phyloP scores from a whole-genome alignment of 2,329 filamentous ascomycete genomes.

The Verticillium dahliae region DNA sequence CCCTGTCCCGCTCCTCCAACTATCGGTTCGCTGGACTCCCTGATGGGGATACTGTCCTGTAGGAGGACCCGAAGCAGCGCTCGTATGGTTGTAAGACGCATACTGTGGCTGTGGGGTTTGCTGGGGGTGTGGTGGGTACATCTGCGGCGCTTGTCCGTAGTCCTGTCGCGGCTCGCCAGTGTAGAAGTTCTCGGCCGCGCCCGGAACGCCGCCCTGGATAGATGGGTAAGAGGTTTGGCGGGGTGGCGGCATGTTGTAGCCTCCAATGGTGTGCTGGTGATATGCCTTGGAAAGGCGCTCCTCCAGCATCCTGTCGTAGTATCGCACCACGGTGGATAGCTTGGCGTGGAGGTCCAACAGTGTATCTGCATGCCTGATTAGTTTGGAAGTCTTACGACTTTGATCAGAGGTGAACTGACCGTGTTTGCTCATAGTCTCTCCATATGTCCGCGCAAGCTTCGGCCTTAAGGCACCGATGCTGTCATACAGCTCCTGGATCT shows the following conservation, averaged over 20 bases:
- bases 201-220: slow-evolving; percentile 49
- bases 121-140: slow-evolving; percentile 38
- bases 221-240: slow-evolving; percentile 61
- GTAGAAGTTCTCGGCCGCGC: slow-evolving; percentile 73
- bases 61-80: slow-evolving; percentile 30
- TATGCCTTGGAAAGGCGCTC: slow-evolving; percentile 92
- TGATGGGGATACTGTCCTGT: slow-evolving; percentile 37
- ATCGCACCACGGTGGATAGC: slow-evolving; percentile 89
- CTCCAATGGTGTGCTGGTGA: slow-evolving; percentile 66
- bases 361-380: slow-evolving; percentile 58
- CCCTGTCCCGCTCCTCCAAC: slow-evolving; percentile 36
- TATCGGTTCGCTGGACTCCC: slow-evolving; percentile 40
- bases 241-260: slow-evolving; percentile 51
- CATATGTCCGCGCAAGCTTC: slow-evolving; percentile 90
- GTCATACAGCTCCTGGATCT: slow-evolving; percentile 97
- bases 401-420: slow-evolving; percentile 45
- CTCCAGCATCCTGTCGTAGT: slow-evolving; percentile 97
- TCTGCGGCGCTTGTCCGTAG: slow-evolving; percentile 41
- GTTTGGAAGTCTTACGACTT: slow-evolving; percentile 3
- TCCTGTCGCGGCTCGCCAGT: slow-evolving; percentile 52
- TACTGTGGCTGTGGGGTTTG: slow-evolving; percentile 34
- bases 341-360: slow-evolving; percentile 92
- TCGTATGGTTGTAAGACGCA: slow-evolving; percentile 33
- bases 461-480: slow-evolving; percentile 90
- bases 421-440: slow-evolving; percentile 99